Evolutionary conservation across 345 rosid genomes (phyloP), one percentile per base, ranked within the genome.

Genomic region (Microthlaspi erraticum): DNA sequence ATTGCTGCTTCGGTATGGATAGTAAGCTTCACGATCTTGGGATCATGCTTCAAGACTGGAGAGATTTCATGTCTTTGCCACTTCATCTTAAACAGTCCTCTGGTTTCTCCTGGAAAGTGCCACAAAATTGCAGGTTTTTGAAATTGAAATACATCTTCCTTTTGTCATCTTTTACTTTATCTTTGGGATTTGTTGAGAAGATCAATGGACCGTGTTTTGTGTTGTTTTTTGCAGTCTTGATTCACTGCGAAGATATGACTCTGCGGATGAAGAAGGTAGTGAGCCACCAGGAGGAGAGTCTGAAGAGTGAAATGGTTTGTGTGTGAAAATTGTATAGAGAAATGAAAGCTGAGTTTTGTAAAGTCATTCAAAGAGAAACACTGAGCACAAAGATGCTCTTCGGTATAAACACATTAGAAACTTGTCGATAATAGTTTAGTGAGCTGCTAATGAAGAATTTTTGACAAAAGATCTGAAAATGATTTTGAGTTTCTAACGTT

Each of bases 41-140:
- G 72, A 78, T 89, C 62, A 84, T 91, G 93, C 86, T 91, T 81
- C 85, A 84, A 74, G 92, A 89, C 61, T 91, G 97, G 96, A 87
- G 67, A 68, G 60, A 41, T 8, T 89, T 78, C 69, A 67, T 78
- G 74, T 80, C 93, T 70, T 70, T 88, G 55, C 89, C 97, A 23
- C 81, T 75, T 52, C 68, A 63, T 59, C 59, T 84, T 66, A 87
- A 81, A 68, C 77, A 79, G 12, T 76, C 80, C 53, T 66, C 79
- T 7, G 38, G 64, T 20, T 76, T 81, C 48, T 66, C 85, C 9
- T 91, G 97, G 97, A 81, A 70, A 17, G 96, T 89, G 49, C 97
- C 97, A 2, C 80, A 83, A 32, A 89, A 88, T 65, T 91, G 97
- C 87, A 91, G 97, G 97, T 90, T 71, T 19, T 39, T 1, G 0